Conservation (phyloP, 176 grass and related monocot species). For the Secale cereale region DNA sequence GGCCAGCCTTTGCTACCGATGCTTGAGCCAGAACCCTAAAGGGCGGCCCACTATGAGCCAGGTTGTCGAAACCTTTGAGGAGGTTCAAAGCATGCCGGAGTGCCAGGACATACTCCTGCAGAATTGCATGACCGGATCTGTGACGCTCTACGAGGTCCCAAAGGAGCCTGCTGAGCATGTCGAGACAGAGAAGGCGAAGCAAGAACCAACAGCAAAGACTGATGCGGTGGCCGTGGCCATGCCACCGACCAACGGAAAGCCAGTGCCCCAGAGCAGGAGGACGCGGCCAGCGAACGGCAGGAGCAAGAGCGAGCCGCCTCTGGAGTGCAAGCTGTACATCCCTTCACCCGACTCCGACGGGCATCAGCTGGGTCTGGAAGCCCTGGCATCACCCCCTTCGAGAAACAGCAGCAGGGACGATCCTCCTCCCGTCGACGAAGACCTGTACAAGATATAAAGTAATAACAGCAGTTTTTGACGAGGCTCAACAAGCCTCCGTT, state of each 20-base stretch:
- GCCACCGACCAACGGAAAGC: slow-evolving; percentile 34
- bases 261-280: slow-evolving; percentile 56
- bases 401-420: slow-evolving; percentile 32
- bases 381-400: slow-evolving; percentile 17
- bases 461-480: slow-evolving; percentile 26
- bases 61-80: slow-evolving; percentile 54
- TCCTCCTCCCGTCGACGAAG: slow-evolving; percentile 49
- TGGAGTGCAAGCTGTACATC: slow-evolving; percentile 72
- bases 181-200: slow-evolving; percentile 45
- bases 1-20: slow-evolving; percentile 67
- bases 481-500: slow-evolving; percentile 7
- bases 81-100: slow-evolving; percentile 65
- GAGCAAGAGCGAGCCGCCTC: slow-evolving; percentile 88
- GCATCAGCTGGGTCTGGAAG: slow-evolving; percentile 37
- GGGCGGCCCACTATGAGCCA: slow-evolving; percentile 73
- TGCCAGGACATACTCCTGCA: slow-evolving; percentile 67
- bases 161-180: slow-evolving; percentile 49
- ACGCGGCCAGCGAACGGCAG: slow-evolving; percentile 62
- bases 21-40: slow-evolving; percentile 90
- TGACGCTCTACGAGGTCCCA: slow-evolving; percentile 65
- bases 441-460: slow-evolving; percentile 60
- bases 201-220: slow-evolving; percentile 27
- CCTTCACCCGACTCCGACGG: slow-evolving; percentile 70
- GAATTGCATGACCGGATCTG: slow-evolving; percentile 49
- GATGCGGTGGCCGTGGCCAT: neutral